A percentile compares a stretch with the other conserved stretches of the same genome.
These are phyloP conservation scores for Plasmodium relictum DNA, from an alignment of 169 alveolate genomes.

Conservation along the genomic window DNA sequence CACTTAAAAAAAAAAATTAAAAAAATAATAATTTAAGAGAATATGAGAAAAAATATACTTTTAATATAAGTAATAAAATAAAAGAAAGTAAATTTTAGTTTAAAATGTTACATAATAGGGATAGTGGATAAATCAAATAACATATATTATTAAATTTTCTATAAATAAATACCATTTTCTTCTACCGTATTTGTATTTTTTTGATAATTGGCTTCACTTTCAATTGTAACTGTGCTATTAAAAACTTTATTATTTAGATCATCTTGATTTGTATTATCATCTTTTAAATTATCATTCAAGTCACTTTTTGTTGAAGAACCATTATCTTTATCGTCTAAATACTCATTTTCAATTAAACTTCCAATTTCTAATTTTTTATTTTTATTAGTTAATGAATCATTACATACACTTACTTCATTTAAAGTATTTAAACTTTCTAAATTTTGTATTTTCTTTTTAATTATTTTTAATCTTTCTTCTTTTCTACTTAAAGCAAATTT, in stretches of 20 bases:
- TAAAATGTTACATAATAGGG: too few relatives aligned
- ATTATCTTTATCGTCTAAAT: not conserved
- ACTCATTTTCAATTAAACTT: not conserved
- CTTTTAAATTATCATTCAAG: not conserved
- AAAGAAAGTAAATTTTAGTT: too few relatives aligned
- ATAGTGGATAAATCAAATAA: too few relatives aligned
- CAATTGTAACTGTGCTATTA: not conserved
- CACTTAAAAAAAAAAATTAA: too few relatives aligned
- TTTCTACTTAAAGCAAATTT: slow-evolving; percentile 45
- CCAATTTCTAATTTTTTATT: not conserved
- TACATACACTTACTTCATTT: not conserved
- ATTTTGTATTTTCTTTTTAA: slow-evolving; percentile 24
- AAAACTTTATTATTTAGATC: not conserved
- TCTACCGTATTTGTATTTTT: not conserved
- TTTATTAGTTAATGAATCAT: not conserved
- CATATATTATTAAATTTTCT: not conserved
- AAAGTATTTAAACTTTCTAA: not conserved
- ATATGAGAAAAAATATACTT: too few relatives aligned
- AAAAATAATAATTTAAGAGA: too few relatives aligned
- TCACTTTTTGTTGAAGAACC: not conserved
- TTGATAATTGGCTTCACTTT: not conserved
- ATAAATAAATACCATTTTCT: slow-evolving; percentile 20
- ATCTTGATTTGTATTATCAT: not conserved
- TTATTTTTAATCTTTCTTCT: slow-evolving; percentile 43
- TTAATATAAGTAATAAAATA: too few relatives aligned